These are phyloP conservation scores for Cyclaneusma minus DNA, from an alignment of 2,329 filamentous ascomycete genomes.

Conservation along the genomic window DNA sequence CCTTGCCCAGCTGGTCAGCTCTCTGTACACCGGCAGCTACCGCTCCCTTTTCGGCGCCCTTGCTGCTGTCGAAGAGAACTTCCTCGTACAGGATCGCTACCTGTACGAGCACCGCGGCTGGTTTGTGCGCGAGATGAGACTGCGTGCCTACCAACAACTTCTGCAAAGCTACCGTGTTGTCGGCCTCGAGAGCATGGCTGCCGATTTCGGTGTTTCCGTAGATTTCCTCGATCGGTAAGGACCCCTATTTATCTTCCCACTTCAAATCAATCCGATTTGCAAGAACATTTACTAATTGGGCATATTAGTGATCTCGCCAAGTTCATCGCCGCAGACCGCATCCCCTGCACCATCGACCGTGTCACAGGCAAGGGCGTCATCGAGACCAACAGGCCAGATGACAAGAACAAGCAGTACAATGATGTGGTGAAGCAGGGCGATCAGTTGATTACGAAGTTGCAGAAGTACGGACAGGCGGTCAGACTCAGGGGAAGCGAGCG, in stretches of 20 bases:
- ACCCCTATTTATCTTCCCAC: conserved; percentile 20
- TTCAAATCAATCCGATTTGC: background rate
- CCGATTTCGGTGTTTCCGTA: conserved; percentile 90
- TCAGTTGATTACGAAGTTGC: conserved; percentile 93
- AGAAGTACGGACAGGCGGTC: conserved; percentile 97
- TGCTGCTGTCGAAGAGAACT: conserved; percentile 80
- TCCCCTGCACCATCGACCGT: conserved; percentile 93
- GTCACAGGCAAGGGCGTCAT: conserved; percentile 94
- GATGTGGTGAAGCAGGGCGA: conserved; percentile 97
- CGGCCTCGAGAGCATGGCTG: conserved; percentile 92
- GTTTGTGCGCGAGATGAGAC: conserved; percentile 97
- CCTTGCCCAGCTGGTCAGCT: conserved; percentile 74
- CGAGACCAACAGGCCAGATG: conserved; percentile 92
- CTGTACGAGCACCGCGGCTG: conserved; percentile 90
- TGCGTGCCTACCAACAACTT: conserved; percentile 91
- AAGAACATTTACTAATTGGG: background rate
- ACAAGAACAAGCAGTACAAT: conserved; percentile 99
- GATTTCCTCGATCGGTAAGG: conserved; percentile 94
- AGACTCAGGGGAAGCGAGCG: conserved; percentile 88
- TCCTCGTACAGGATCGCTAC: conserved; percentile 88
- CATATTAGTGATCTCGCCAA: conserved; percentile 68
- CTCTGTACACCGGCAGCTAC: conserved; percentile 88
- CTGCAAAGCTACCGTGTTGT: conserved; percentile 96
- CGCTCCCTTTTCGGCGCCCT: conserved; percentile 84
- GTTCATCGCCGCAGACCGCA: conserved; percentile 88